Percentiles rank a stretch among this genome's conserved stretches.
Conservation (phyloP, 495 filamentous ascomycete genomes). For the Astrocystis sublimbata region DNA sequence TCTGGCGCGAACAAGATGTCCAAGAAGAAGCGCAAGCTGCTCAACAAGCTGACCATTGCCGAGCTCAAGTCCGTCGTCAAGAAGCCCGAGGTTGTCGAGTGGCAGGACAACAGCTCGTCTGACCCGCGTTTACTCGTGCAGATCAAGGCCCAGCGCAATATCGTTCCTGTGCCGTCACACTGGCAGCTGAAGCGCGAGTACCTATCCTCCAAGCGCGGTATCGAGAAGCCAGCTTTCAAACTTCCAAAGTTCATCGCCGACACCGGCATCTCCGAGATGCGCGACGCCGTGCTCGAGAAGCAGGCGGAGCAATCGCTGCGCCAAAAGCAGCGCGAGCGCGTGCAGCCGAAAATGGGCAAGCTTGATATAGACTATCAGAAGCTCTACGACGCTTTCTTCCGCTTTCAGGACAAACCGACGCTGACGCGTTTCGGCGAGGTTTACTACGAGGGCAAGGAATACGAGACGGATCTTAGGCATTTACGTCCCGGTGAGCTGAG, state of each 20-base stretch:
- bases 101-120: conserved; percentile 92
- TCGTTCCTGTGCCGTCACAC: conserved; percentile 89
- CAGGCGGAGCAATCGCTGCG: conserved; percentile 88
- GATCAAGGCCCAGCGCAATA: conserved; percentile 93
- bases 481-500: conserved; percentile 87
- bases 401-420: conserved; percentile 93
- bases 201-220: conserved; percentile 89
- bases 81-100: conserved; percentile 93
- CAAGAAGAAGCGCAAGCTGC: conserved; percentile 89
- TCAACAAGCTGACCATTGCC: conserved; percentile 89
- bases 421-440: conserved; percentile 95
- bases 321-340: conserved; percentile 92
- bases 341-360: conserved; percentile 95
- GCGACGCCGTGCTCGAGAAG: conserved; percentile 93
- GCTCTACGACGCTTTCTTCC: conserved; percentile 96
- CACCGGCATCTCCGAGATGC: conserved; percentile 96
- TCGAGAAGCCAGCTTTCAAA: conserved; percentile 91
- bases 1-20: conserved; percentile 67
- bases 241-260: conserved; percentile 97
- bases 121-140: conserved; percentile 89
- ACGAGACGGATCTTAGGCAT: conserved; percentile 90
- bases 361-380: conserved; percentile 98
- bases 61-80: conserved; percentile 89
- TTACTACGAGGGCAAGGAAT: conserved; percentile 98
- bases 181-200: conserved; percentile 98